These are phyloP conservation scores for Leccinum subfulvum DNA, from an alignment of 1,284 basidiomycete species.

Conservation along the genomic window DNA sequence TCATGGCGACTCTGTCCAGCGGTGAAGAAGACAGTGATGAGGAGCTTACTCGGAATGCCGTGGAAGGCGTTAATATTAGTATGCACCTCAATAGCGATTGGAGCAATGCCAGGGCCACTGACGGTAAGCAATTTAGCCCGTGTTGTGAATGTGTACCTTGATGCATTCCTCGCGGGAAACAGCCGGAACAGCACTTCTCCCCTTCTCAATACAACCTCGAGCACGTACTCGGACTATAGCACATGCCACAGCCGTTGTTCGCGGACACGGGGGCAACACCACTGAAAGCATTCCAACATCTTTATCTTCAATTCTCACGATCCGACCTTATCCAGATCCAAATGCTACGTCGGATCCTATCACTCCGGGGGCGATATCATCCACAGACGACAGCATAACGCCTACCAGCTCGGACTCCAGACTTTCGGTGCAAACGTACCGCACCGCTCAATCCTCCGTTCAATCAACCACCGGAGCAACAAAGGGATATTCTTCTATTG, in stretches of 20 bases:
- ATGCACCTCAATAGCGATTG: constrained; percentile 52
- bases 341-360: constrained; percentile 40
- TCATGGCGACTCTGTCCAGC: constrained; percentile 35
- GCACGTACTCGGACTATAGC: constrained; percentile 59
- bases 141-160: constrained; percentile 12
- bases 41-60: constrained; percentile 61
- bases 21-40: constrained; percentile 57
- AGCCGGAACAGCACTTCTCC: constrained; percentile 49
- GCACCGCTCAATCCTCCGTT: constrained; percentile 57
- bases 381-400: constrained; percentile 29
- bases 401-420: constrained; percentile 41
- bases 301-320: constrained; percentile 71
- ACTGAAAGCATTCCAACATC: constrained; percentile 48
- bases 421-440: constrained; percentile 65
- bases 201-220: constrained; percentile 49
- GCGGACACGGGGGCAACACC: constrained; percentile 42
- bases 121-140: constrained; percentile 32
- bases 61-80: constrained; percentile 50
- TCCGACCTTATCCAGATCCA: constrained; percentile 55
- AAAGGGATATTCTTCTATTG: constrained; percentile 68
- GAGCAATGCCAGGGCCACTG: constrained; percentile 39
- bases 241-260: constrained; percentile 50
- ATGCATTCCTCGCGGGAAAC: constrained; percentile 32
- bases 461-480: constrained; percentile 65
- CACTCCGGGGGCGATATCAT: constrained; percentile 31